These are phyloP conservation scores for Trichoderma polysporum DNA, from an alignment of 2,329 filamentous ascomycete genomes.

Conservation along the genomic window DNA sequence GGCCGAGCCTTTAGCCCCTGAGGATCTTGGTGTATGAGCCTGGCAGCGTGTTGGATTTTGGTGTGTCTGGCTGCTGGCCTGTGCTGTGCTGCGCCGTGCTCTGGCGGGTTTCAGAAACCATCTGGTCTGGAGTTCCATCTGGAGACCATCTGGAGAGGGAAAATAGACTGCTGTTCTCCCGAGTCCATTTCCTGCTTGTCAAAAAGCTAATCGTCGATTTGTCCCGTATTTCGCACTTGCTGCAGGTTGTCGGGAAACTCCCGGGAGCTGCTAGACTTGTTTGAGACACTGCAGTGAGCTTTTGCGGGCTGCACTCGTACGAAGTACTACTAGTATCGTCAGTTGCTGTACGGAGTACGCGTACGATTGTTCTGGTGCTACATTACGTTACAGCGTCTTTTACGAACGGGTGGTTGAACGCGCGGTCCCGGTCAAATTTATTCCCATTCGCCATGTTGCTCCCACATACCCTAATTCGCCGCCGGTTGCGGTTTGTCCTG, in stretches of 20 bases:
- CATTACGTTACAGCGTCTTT: neutral
- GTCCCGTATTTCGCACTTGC: constrained; percentile 1
- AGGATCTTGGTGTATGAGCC: neutral
- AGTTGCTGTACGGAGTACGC: neutral
- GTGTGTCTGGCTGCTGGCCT: neutral
- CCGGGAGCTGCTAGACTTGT: neutral
- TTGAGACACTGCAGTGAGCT: neutral
- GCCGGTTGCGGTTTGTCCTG: constrained; percentile 1
- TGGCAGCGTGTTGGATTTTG: constrained; percentile 5
- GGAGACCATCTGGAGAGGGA: neutral
- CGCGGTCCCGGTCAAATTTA: neutral
- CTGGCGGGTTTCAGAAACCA: neutral
- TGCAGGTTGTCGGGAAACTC: neutral
- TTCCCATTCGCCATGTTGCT: neutral
- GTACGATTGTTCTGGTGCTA: neutral
- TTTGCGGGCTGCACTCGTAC: neutral
- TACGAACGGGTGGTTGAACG: neutral
- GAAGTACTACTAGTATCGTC: neutral
- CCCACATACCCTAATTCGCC: constrained; percentile 2
- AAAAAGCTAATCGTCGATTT: neutral
- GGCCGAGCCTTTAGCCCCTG: neutral
- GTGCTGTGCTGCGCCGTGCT: neutral
- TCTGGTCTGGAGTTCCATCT: neutral
- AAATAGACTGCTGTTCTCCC: neutral
- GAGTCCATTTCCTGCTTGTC: neutral